Base-by-base conservation (phyloP, 441 rosid species). In the Theobroma grandiflorum region DNA sequence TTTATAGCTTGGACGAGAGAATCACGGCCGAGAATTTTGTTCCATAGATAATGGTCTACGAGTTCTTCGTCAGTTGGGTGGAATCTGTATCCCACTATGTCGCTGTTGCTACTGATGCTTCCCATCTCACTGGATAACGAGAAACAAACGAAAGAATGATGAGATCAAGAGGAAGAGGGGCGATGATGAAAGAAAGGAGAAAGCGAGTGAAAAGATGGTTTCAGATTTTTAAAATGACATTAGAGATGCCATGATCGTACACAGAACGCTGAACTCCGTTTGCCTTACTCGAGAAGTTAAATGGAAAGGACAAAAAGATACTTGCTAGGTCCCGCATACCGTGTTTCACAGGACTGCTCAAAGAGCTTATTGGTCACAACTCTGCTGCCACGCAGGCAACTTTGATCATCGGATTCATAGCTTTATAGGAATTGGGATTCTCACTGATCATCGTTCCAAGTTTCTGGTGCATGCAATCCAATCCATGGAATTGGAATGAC, bases 41-140 rank as follows among this genome's bases (percentile, higher is more conserved):
- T 76, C 26, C 67, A 77, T 64, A 83, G 78, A 49, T 72, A 86
- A 73, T 79, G 68, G 0, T 68, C 71, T 11, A 86, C 38, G 22
- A 83, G 64, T 80, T 86, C 86, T 79, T 67, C 66, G n/a, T 86
- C 88, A 43, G 84, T 81, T 15, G 88, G 88, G 15, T 74, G 84
- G 85, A 83, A 86, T 76, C 88, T 70, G 79, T 63, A 65, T n/a
- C 88, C 88, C 70, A 84, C 77, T 5, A 35, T 3, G 65, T 40
- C 16, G 72, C 50, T 66, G 72, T 38, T 38, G 14, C 4, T 16
- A 20, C n/a, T 15, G 22, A 64, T 49, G 78, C 4, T 59, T 40
- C 15, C 20, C 72, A 67, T 67, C 49, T 38, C 18, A 42, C 42
- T 4, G 42, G 33, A n/a, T 67, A 67, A 65, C 14, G 70, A 40